These are phyloP conservation scores for Trichoderma cornu-damae DNA, from an alignment of 2,329 filamentous ascomycete species.

Conservation along the genomic window DNA sequence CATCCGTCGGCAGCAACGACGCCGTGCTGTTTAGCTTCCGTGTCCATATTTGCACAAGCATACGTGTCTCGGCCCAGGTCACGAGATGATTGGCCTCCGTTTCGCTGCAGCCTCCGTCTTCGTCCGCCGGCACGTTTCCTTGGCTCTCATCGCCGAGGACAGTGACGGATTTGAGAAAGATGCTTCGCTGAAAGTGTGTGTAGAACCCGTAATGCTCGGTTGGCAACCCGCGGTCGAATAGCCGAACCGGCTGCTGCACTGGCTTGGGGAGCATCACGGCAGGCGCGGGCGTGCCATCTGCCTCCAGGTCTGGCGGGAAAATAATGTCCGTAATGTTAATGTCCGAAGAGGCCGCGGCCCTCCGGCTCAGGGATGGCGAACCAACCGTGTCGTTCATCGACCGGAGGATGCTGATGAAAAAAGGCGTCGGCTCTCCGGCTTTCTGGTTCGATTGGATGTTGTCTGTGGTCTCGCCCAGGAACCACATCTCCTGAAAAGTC, in stretches of 20 bases:
- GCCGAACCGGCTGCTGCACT: conserved; percentile 69
- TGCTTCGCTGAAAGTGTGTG: conserved; percentile 80
- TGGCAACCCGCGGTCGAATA: conserved; percentile 75
- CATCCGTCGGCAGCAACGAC: conserved; percentile 32
- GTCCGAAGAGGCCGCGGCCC: conserved; percentile 19
- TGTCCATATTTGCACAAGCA: conserved; percentile 64
- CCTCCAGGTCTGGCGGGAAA: conserved; percentile 56
- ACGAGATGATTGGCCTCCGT: conserved; percentile 51
- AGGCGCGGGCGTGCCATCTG: conserved; percentile 67
- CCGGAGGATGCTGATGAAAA: conserved; percentile 71
- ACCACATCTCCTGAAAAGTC: conserved; percentile 64
- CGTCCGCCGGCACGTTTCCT: conserved; percentile 43
- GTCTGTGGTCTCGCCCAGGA: conserved; percentile 84
- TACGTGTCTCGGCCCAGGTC: conserved; percentile 56
- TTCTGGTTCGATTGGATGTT: conserved; percentile 60
- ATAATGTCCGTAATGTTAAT: conserved; percentile 40
- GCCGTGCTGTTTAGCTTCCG: conserved; percentile 42
- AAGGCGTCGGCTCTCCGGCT: conserved; percentile 80
- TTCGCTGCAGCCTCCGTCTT: conserved; percentile 50
- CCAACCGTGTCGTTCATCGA: conserved; percentile 36
- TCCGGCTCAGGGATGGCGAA: conserved; percentile 22
- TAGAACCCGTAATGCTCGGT: conserved; percentile 94
- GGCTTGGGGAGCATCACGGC: conserved; percentile 68
- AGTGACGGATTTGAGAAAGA: conserved; percentile 65
- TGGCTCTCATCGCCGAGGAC: conserved; percentile 42